Percentiles rank a stretch among this genome's conserved stretches.
Evolutionary conservation across 257 asterid species (phyloP).

Genomic region (Solanum raphanifolium): DNA sequence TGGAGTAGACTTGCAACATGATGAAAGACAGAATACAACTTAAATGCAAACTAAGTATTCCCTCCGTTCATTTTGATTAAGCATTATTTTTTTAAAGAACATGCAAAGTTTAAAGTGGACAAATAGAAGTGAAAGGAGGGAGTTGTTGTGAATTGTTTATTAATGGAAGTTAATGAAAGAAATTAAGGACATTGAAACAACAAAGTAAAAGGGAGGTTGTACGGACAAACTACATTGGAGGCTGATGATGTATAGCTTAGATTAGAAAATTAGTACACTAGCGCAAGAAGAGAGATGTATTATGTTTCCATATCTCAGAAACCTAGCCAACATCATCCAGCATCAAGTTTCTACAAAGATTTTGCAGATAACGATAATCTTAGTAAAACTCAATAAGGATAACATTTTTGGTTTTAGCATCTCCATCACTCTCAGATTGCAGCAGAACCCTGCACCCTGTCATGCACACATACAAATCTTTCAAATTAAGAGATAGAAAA

Average conservation of each 20-base stretch:
- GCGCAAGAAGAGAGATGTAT: not conserved
- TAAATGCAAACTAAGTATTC: too few relatives aligned
- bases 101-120: too few relatives aligned
- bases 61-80: not conserved
- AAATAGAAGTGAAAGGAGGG: too few relatives aligned
- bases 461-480: too few relatives aligned
- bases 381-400: not conserved
- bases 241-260: not conserved
- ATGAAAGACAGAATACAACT: too few relatives aligned
- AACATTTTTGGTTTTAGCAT: not conserved
- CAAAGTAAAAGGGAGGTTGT: not conserved
- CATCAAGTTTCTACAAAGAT: not conserved
- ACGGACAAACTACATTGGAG: not conserved
- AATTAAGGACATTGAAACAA: not conserved
- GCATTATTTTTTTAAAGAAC: too few relatives aligned
- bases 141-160: too few relatives aligned
- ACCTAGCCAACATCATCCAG: not conserved
- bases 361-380: not conserved
- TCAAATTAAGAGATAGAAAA: not conserved
- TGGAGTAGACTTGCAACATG: too few relatives aligned
- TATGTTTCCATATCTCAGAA: not conserved
- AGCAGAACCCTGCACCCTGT: not conserved
- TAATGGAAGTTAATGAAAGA: not conserved
- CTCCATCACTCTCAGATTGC: not conserved
- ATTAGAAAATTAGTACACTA: not conserved